Base-by-base conservation (phyloP, 176 grass and related monocot genomes). In the Stipa capillata region DNA sequence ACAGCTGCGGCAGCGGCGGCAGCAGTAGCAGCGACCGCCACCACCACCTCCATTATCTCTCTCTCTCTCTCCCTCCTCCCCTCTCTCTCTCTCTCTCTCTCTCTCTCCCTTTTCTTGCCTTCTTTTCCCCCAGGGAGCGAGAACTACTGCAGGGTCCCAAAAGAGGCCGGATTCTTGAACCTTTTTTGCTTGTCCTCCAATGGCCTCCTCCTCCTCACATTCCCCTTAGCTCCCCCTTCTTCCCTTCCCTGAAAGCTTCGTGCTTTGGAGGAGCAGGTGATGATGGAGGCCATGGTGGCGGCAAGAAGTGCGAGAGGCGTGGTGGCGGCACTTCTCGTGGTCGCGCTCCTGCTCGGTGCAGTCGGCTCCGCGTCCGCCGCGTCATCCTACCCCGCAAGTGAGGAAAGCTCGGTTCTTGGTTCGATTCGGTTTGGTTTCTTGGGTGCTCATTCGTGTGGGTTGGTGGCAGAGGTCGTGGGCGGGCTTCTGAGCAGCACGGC, bases 301-400 rank as follows among this genome's bases (percentile, higher is more conserved):
- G 73, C 21, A 57, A 60, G 47, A 41, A 57, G 44, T 29, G 79
- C 35, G 65, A 33, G 59, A 2, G 12, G 74, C 10, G 50, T 42
- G 48, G 50, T 42, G 48, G 24, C 73, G 48, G 60, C 33, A 41
- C 53, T 86, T 20, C 58, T 91, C 7, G 52, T 69, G 53, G 65
- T 18, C 39, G 34, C 54, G n/a, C 44, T 91, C 45, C 77, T 91
- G 7, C 72, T 91, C 42, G 6, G 39, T 65, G 59, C 72, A 36
- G 29, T 74, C 70, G 43, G 53, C 41, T 45, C 91, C 16, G 83
- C 71, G 20, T 87, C 84, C 5, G 89, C 92, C 55, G 87, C 90
- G 50, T 77, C 91, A 1, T 90, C 80, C 13, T 90, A 79, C 35
- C 86, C 97, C 17, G 70, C 88, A 40, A 96, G 97, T 99, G 65